Conservation (phyloP, 176 grass and related monocot species). For the Olyra latifolia region DNA sequence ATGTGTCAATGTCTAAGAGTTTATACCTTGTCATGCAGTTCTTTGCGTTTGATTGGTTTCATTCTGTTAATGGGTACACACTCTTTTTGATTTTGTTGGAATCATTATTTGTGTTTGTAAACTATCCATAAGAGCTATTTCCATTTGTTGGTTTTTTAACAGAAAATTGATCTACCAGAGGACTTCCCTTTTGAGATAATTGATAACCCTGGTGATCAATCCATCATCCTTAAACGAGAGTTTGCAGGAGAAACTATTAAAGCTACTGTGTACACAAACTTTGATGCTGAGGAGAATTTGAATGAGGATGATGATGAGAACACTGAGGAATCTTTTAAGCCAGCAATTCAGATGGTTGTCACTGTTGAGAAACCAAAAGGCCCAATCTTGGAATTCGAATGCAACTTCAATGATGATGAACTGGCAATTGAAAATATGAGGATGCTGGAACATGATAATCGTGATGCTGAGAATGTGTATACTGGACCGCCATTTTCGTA, state of each 20-base stretch:
- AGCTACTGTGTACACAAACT: conserved; percentile 70
- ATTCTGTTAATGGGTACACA: not conserved
- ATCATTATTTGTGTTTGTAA: not conserved
- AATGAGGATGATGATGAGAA: conserved; percentile 41
- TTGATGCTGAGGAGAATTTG: conserved; percentile 52
- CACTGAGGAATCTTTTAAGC: conserved; percentile 45
- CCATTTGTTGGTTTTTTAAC: conserved; percentile 11
- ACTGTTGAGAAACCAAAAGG: conserved; percentile 63
- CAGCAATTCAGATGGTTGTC: conserved; percentile 67
- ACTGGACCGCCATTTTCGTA: conserved; percentile 81
- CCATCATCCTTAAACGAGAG: conserved; percentile 66
- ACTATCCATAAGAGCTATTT: not conserved
- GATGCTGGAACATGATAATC: conserved; percentile 50
- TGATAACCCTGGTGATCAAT: conserved; percentile 79
- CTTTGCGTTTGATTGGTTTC: not conserved
- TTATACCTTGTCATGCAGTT: not conserved
- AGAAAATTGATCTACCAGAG: conserved; percentile 73
- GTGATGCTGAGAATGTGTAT: conserved; percentile 57
- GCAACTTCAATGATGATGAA: conserved; percentile 73
- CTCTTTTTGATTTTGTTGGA: not conserved
- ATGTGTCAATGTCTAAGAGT: not conserved
- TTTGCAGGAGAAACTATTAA: conserved; percentile 66
- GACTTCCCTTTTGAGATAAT: conserved; percentile 85
- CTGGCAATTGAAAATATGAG: conserved; percentile 75
- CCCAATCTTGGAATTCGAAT: conserved; percentile 73